Conservation (phyloP, 2,329 filamentous ascomycete species). For the Aspergillus flavus region DNA sequence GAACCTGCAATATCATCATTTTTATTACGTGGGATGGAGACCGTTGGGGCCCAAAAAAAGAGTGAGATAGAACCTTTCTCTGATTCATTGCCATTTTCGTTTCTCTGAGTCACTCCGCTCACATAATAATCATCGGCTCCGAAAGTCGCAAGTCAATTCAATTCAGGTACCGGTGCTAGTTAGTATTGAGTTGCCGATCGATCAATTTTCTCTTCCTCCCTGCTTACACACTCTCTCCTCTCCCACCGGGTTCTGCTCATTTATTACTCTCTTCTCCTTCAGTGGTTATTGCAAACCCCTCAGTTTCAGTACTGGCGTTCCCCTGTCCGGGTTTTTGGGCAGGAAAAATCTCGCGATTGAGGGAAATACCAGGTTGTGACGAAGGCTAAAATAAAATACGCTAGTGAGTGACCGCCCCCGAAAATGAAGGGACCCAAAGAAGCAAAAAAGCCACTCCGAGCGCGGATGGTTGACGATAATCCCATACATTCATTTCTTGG, state of each 20-base stretch:
- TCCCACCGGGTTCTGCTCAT: constrained; percentile 13
- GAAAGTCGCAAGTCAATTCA: constrained; percentile 23
- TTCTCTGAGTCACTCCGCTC: constrained; percentile 17
- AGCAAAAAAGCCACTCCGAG: constrained; percentile 23
- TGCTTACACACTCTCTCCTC: constrained; percentile 12
- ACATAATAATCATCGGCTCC: constrained; percentile 19
- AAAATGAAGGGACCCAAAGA: not conserved
- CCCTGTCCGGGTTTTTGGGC: not conserved
- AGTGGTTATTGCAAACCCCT: not conserved
- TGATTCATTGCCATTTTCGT: constrained; percentile 1
- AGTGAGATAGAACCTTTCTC: not conserved
- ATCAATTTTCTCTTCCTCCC: not conserved
- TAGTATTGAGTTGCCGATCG: not conserved
- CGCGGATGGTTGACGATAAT: constrained; percentile 15
- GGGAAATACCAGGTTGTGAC: constrained; percentile 22
- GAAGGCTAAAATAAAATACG: constrained; percentile 14
- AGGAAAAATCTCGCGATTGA: not conserved
- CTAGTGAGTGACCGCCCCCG: constrained; percentile 14
- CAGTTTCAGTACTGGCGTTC: not conserved
- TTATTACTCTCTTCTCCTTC: constrained; percentile 1
- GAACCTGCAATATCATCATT: constrained; percentile 2
- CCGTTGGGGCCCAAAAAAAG: not conserved
- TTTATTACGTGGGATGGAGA: constrained; percentile 17
- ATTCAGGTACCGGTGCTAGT: constrained; percentile 6
- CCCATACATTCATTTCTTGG: constrained; percentile 10